Base-by-base conservation (phyloP, 371 early-diverging fungal genomes). In the Mucor racemosus region DNA sequence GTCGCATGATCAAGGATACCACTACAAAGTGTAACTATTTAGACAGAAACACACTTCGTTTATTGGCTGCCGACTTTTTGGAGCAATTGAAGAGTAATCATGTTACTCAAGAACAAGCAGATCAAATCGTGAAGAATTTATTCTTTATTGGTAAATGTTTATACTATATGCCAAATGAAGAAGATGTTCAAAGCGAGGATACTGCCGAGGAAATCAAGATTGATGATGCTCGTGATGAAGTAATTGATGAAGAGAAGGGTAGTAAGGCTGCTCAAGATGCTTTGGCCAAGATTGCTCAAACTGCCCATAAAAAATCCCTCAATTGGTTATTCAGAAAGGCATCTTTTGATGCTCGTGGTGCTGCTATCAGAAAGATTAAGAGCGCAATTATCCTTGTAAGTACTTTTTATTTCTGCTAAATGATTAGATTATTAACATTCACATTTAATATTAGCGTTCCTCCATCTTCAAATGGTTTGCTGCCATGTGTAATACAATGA, bases 71-170 rank as follows among this genome's bases (percentile, higher is more conserved):
- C 26, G 79, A 83, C 19, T 81, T 93, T 59, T 76, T 87, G 31
- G 85, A 87, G 44, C 97, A 97, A 69, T 77, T 97, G 36, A 88
- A 87, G 75, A 89, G 92, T 53, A 74, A 80, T 15, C 76, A 84
- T 66, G 60, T 96, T 39, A 81, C 92, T 21, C 84, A 88, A 44
- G 96, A 95, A 15, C 86, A 93, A 44, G 95, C 93, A 3, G 91
- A 86, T 65, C 97, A 97, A 76, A 76, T 92, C 48, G 93, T 96
- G 19, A 97, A 97, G 86, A 98, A 98, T 74, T 66, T 98, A 72
- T 91, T 94, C 76, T 98, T 95, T 76, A 77, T 97, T 42, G 93
- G 91, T 63, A 93, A 91, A 71, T 88, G 90, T 68, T 86, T 97
- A 63, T 84, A 78, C 46, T 73, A 79, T 39, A 70, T 82, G 56